Evolutionary conservation across 169 alveolate species (phyloP), one percentile per base, ranked within the genome.

Genomic region (Miamiensis avidus): DNA sequence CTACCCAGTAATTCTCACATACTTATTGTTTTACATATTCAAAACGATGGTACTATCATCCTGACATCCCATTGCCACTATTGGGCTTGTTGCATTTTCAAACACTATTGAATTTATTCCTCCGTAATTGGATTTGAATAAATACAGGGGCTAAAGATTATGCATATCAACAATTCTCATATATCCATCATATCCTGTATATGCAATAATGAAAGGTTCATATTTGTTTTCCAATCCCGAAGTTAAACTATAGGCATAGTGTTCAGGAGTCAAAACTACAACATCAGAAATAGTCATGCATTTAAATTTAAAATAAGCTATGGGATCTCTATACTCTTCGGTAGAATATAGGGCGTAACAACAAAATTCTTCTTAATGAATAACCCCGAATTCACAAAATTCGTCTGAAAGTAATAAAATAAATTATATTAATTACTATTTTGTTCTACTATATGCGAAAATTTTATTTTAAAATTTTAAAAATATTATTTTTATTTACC

Each of bases 221-320:
- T 49, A 49, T 49, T 49, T 49, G 4, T 49, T 49, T 49, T 49
- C 69, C 69, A 11, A 11, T 49, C 20, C 20, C 20, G 4, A 20
- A 49, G 4, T 11, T 11, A 49, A 11, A 11, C 20, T 20, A 49
- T 49, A 20, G 4, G 20, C 69, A 49, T 49, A 49, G 20, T 4
- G 20, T 11, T 49, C 20, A 11, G 4, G 26, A 49, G 69, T 4
- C 20, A 49, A 49, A 49, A 49, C 69, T 49, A 49, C 20, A 11
- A 49, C 20, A 20, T 49, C 69, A 49, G 69, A 49, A 49, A 49
- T 49, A 49, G 69, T 11, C 4, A 4, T 11, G 69, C 69, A 49
- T 11, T 49, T 49, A 49, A 82, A 83, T 34, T 72, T 81, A 75
- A 86, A 78, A 29, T 25, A 16, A 11, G 78, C 6, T 6, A 74